phyloP scores from a whole-genome alignment of 345 rosid species.

The Luvunga scandens region DNA sequence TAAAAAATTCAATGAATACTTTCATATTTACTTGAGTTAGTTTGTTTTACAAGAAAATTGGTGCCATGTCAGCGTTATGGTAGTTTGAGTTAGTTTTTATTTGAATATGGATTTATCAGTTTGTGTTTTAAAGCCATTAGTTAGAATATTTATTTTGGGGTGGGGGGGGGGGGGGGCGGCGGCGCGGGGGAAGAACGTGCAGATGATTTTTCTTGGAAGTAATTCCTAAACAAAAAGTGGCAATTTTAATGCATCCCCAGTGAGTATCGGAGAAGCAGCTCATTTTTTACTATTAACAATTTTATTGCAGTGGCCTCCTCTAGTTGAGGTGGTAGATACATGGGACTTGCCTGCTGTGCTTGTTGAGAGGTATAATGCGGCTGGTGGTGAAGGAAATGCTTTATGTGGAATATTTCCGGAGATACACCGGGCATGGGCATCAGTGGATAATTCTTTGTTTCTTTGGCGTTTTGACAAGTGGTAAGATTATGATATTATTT shows the following conservation, averaged over 20 bases:
- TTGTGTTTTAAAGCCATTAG: background rate
- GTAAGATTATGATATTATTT: slow-evolving; percentile 30
- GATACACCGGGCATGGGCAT: slow-evolving; percentile 95
- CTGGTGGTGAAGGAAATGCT: slow-evolving; percentile 98
- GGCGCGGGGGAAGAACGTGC: no score
- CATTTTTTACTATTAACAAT: background rate
- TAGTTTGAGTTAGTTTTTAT: slow-evolving; percentile 1
- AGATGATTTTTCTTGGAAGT: background rate
- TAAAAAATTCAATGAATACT: background rate
- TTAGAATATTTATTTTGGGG: no score
- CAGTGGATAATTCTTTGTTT: slow-evolving; percentile 86
- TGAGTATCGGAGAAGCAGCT: background rate
- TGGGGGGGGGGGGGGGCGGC: no score
- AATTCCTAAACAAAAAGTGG: background rate
- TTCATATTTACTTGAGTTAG: background rate
- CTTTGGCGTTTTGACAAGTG: slow-evolving; percentile 96
- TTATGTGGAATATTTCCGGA: slow-evolving; percentile 93
- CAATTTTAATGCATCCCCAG: background rate
- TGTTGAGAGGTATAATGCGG: slow-evolving; percentile 80
- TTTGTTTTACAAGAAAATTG: background rate
- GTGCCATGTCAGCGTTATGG: background rate
- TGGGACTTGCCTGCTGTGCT: slow-evolving; percentile 87
- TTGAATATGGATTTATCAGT: background rate
- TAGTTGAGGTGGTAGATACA: slow-evolving; percentile 73
- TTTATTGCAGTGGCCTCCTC: slow-evolving; percentile 86